Evolutionary conservation across 495 filamentous ascomycete genomes (phyloP).

Genomic region (Penicillium fimorum): DNA sequence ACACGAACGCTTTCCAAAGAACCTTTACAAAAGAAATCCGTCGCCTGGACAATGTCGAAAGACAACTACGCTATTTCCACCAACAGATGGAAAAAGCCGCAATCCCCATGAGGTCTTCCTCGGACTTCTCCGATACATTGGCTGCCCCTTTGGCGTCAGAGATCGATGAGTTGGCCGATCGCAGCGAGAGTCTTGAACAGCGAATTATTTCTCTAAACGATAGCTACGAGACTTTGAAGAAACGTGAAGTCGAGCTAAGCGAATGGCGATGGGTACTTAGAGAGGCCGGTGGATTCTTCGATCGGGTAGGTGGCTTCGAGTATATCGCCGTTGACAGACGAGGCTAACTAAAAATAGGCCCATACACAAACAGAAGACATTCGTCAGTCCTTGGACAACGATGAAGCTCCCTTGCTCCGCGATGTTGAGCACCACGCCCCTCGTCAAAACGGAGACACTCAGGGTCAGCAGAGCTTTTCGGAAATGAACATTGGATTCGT

Average conservation of each 20-base stretch:
- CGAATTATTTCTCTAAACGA: slow-evolving; percentile 88
- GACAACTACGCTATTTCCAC: slow-evolving; percentile 94
- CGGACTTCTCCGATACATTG: slow-evolving; percentile 80
- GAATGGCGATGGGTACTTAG: slow-evolving; percentile 97
- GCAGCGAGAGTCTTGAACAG: slow-evolving; percentile 87
- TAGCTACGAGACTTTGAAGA: slow-evolving; percentile 97
- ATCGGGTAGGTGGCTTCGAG: slow-evolving; percentile 54
- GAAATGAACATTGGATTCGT: slow-evolving; percentile 99
- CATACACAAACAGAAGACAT: slow-evolving; percentile 97
- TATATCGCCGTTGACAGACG: slow-evolving; percentile 18
- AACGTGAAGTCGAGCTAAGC: slow-evolving; percentile 90
- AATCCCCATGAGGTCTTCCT: slow-evolving; percentile 77
- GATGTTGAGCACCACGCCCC: slow-evolving; percentile 76
- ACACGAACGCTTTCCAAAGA: slow-evolving; percentile 89
- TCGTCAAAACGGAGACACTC: slow-evolving; percentile 64
- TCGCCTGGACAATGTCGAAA: slow-evolving; percentile 94
- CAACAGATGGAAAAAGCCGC: slow-evolving; percentile 88
- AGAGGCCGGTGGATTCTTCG: slow-evolving; percentile 95
- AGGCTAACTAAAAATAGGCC: slow-evolving; percentile 47
- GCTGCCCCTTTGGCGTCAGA: slow-evolving; percentile 85
- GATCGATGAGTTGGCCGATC: slow-evolving; percentile 92
- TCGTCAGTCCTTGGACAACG: slow-evolving; percentile 82
- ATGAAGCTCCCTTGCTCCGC: slow-evolving; percentile 75
- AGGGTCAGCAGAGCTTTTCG: slow-evolving; percentile 78
- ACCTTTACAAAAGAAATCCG: slow-evolving; percentile 98